These are phyloP conservation scores for Calonectria hawksworthii DNA, from an alignment of 2,329 filamentous ascomycete species.

Conservation along the genomic window DNA sequence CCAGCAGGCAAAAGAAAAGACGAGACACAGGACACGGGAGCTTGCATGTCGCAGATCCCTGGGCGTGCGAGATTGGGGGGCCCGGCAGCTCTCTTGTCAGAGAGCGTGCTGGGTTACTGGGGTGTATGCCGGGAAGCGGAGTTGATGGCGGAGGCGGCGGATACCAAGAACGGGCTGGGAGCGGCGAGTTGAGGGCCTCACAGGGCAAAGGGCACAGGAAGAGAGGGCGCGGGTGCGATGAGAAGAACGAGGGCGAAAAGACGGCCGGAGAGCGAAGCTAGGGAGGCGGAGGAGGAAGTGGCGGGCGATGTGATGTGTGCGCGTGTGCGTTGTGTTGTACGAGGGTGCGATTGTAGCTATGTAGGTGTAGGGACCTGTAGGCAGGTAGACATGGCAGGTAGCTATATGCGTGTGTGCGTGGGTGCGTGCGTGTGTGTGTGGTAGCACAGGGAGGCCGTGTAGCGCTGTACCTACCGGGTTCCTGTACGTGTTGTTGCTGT, in stretches of 20 bases:
- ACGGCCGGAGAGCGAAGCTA: not conserved
- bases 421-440: slow-evolving; percentile 7
- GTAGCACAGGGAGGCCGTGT: slow-evolving; percentile 3
- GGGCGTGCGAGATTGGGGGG: slow-evolving; percentile 27
- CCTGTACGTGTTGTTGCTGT: slow-evolving; percentile 6
- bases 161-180: slow-evolving; percentile 22
- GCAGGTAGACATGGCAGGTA: not conserved
- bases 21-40: slow-evolving; percentile 38
- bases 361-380: not conserved
- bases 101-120: slow-evolving; percentile 26
- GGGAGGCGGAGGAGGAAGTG: not conserved
- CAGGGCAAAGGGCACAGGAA: not conserved
- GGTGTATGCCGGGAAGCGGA: slow-evolving; percentile 29
- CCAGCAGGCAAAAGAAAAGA: slow-evolving; percentile 34
- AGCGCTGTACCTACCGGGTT: slow-evolving; percentile 7
- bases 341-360: not conserved
- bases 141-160: slow-evolving; percentile 27
- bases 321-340: slow-evolving; percentile 5
- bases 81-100: slow-evolving; percentile 26
- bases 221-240: not conserved
- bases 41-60: slow-evolving; percentile 40
- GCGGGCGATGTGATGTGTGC: not conserved
- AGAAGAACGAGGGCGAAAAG: not conserved
- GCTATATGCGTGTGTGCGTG: not conserved
- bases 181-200: slow-evolving; percentile 24